Base-by-base conservation (phyloP, 257 asterid species). In the Salvia rosmarinus region DNA sequence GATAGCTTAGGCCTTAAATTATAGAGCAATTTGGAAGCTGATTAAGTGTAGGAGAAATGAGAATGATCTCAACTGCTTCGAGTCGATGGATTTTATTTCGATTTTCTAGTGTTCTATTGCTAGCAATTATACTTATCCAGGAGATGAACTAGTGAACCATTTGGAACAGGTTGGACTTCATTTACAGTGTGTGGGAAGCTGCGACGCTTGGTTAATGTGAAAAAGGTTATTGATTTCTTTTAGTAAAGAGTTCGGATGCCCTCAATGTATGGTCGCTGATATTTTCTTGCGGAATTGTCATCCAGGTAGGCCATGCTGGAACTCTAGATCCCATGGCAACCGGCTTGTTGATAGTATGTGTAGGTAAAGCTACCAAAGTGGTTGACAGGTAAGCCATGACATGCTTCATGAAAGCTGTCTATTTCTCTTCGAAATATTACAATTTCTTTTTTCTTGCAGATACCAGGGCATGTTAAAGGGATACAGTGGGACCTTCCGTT, bases 321-420 rank as follows among this genome's bases (percentile, higher is more conserved):
- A 94, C 99, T 23, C 89, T 94, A 21, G 99, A 94, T 88, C 99
- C 99, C 32, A 94, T 94, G 99, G 97, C 99, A 17, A 91, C 97
- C 54, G 99, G 99, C 67, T 84, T 94, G 72, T 76, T 94, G 87
- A 91, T 94, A 70, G 97, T 94, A 44, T 94, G 99, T 42, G 78
- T 94, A 68, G 99, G 99, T 75, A 94, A 88, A 91, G 96, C 99
- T 37, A 94, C 99, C 57, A 94, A 94, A 84, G 55, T 83, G 73
- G 99, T 89, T 50, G 99, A 89, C 47, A 85, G 96, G 99, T 94
- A 81, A 80, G 70, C 73, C 72, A 39, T 14, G 23, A 64, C 6
- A 30, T 49, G 59, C 64, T 49, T 54, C 25, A 40, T 62, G 35
- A 47, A 44, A 23, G 13, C 34, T 20, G 10, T 20, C 34, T 20